Evolutionary conservation across 2,329 filamentous ascomycete species (phyloP), one percentile per base, ranked within the genome.

Genomic region (Fusarium burgessii): DNA sequence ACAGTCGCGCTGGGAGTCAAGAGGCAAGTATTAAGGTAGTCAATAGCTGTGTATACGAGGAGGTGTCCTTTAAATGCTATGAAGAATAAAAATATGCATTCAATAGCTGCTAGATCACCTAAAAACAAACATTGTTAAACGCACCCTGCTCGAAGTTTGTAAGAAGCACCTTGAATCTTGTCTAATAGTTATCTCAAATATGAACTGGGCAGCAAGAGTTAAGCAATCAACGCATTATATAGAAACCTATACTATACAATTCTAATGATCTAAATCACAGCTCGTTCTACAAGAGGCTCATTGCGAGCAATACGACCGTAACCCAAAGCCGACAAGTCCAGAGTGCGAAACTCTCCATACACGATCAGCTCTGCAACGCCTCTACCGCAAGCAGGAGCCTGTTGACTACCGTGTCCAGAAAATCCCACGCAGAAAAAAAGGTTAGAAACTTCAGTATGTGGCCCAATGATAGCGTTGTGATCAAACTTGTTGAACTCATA

Each of bases 401-500:
- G 62, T 20, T 68, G 58, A 14, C 66, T 68, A 4, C 52, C 58
- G 59, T 66, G 52, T 0, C 66, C 66, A 12, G 66, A 66, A n/a
- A 66, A 68, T 0, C 58, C 62, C 1, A 33, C 58, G 7, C 62
- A 68, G 25, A 68, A 62, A 13, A 40, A 42, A 7, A 68, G 5
- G 5, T 66, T 66, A 0, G 5, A 23, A 4, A 62, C 23, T 36
- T 62, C 62, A 3, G 27, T 54, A 7, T 66, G 62, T 6, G 62
- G 62, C 3, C 62, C 66, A 10, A 68, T 51, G 18, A 68, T 68
- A 5, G 62, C 62, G 14, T 68, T 67, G 2, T 66, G 62, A 8
- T 67, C 62, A 15, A 68, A 66, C 1, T 52, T 63, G 32, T 67
- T 68, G 15, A 66, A 59, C 52, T 68, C 66, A 13, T 68, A 67